These are phyloP conservation scores for Inga laurina DNA, from an alignment of 306 rosid genomes.

Conservation along the genomic window DNA sequence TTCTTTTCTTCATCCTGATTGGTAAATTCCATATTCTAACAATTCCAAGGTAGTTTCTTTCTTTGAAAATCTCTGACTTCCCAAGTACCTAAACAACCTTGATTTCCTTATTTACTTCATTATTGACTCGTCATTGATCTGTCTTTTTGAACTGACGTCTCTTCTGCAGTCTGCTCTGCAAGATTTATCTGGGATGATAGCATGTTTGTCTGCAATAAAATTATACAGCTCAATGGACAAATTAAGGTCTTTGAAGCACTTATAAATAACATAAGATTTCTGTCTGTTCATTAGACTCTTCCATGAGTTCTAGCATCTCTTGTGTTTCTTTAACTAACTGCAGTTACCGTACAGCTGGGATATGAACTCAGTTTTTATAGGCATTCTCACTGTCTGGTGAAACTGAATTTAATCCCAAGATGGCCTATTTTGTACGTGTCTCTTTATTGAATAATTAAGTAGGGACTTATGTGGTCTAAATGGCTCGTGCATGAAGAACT, in stretches of 20 bases:
- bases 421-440: slow-evolving; percentile 64
- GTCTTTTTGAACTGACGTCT: background rate
- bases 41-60: background rate
- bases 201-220: background rate
- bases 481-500: background rate
- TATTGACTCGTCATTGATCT: background rate
- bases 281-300: background rate
- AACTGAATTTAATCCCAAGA: slow-evolving; percentile 68
- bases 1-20: background rate
- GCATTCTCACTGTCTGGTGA: slow-evolving; percentile 39
- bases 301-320: background rate
- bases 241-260: background rate
- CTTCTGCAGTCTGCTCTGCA: background rate
- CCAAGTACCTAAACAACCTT: background rate
- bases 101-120: background rate
- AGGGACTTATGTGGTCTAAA: background rate
- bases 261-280: background rate
- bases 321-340: background rate
- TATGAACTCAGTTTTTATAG: background rate
- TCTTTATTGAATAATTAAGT: slow-evolving; percentile 73
- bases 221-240: background rate
- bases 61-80: background rate
- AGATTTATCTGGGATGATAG: background rate
- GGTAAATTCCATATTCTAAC: background rate
- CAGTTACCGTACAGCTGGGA: background rate